Percentiles rank a stretch among this genome's conserved stretches.
These are phyloP conservation scores for Erodium moschatum DNA, from an alignment of 441 rosid genomes.

Conservation along the genomic window DNA sequence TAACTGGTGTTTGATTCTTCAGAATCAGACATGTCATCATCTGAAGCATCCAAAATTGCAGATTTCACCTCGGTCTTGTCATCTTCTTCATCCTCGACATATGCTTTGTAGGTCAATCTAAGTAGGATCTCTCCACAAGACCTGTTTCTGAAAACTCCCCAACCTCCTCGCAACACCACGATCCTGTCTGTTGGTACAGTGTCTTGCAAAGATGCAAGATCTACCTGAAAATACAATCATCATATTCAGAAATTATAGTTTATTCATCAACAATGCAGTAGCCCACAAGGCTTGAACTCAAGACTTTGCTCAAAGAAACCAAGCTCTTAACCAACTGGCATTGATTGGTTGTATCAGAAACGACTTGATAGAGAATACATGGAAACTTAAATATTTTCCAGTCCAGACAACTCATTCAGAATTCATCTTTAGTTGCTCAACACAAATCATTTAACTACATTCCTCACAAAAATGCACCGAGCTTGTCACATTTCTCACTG, in stretches of 20 bases:
- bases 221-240: slow-evolving; percentile 43
- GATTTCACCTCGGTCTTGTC: slow-evolving; percentile 27
- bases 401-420: no score
- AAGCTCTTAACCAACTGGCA: no score
- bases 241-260: background rate
- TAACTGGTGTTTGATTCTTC: slow-evolving; percentile 42
- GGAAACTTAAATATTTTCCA: no score
- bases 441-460: no score
- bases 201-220: slow-evolving; percentile 66
- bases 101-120: slow-evolving; percentile 85
- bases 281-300: no score
- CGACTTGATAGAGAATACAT: no score
- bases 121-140: slow-evolving; percentile 74
- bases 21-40: slow-evolving; percentile 64
- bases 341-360: no score
- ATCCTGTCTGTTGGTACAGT: slow-evolving; percentile 85
- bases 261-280: no score
- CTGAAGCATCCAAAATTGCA: slow-evolving; percentile 43
- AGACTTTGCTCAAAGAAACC: no score
- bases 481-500: no score
- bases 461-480: no score
- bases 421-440: no score
- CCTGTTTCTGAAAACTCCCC: slow-evolving; percentile 64
- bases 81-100: slow-evolving; percentile 95
- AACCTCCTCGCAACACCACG: slow-evolving; percentile 58